phyloP scores from a whole-genome alignment of 768 basidiomycete species.

The Coprinellus micaceus region DNA sequence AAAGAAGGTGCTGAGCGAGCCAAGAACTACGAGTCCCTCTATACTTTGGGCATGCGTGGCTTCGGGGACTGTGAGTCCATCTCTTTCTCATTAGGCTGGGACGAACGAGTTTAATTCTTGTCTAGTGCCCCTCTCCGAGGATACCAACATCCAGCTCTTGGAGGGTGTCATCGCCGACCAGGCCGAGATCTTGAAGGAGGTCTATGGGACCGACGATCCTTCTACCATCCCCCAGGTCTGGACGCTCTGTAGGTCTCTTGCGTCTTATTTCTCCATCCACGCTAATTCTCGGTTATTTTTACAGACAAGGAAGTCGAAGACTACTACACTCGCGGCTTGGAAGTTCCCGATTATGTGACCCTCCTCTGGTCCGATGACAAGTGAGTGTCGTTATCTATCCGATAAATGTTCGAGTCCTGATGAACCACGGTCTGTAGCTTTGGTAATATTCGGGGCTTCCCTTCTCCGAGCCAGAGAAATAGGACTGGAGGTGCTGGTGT shows the following conservation, averaged over 20 bases:
- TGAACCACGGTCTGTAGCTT: constrained; percentile 35
- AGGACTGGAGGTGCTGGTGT: constrained; percentile 67
- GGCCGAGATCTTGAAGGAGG: constrained; percentile 51
- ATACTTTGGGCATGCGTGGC: constrained; percentile 70
- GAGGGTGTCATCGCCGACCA: constrained; percentile 59
- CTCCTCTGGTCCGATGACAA: constrained; percentile 74
- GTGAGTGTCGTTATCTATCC: constrained; percentile 26
- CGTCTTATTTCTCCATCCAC: neutral
- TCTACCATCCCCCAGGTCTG: constrained; percentile 62
- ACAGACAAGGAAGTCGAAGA: constrained; percentile 60
- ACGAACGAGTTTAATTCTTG: neutral
- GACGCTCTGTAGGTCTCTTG: constrained; percentile 44
- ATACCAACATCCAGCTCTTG: constrained; percentile 47
- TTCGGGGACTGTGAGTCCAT: constrained; percentile 43
- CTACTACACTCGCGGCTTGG: constrained; percentile 61
- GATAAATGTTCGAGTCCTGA: neutral
- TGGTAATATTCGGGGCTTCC: constrained; percentile 68
- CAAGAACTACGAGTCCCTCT: constrained; percentile 57
- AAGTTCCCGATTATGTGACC: constrained; percentile 61
- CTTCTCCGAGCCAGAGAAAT: constrained; percentile 48
- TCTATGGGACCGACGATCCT: constrained; percentile 45
- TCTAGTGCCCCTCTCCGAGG: constrained; percentile 45
- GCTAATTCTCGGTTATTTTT: neutral
- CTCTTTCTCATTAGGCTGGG: neutral
- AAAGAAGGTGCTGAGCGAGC: constrained; percentile 55